Percentiles rank a stretch among this genome's conserved stretches.
Conservation (phyloP, 2,329 filamentous ascomycete genomes). For the Pestalotiopsis sp. region DNA sequence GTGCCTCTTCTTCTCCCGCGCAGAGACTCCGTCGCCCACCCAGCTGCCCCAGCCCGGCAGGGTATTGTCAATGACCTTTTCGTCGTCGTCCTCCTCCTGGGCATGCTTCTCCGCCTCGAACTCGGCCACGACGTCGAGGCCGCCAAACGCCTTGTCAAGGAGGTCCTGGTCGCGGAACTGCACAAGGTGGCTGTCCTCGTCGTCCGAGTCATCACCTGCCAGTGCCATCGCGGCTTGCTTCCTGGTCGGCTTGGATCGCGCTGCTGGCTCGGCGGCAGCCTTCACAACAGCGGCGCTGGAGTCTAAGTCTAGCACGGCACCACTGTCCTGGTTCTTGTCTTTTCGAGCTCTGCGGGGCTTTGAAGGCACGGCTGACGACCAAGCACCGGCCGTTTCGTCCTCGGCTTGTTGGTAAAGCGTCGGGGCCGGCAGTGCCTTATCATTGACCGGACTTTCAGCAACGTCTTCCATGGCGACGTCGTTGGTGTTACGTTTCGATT, state of each 20-base stretch:
- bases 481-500: slow-evolving; percentile 11
- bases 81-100: slow-evolving; percentile 73
- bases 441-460: slow-evolving; percentile 19
- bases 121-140: slow-evolving; percentile 77
- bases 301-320: slow-evolving; percentile 30
- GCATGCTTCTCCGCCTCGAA: slow-evolving; percentile 81
- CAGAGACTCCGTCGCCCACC: slow-evolving; percentile 81
- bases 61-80: slow-evolving; percentile 80
- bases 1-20: slow-evolving; percentile 66
- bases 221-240: slow-evolving; percentile 25
- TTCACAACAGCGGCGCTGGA: slow-evolving; percentile 27
- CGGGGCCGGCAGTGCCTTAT: neutral
- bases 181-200: slow-evolving; percentile 52
- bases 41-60: slow-evolving; percentile 94
- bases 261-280: slow-evolving; percentile 18
- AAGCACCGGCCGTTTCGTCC: slow-evolving; percentile 27
- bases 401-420: neutral
- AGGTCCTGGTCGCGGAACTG: slow-evolving; percentile 66
- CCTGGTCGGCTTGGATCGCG: slow-evolving; percentile 18
- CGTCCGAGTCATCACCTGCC: slow-evolving; percentile 46
- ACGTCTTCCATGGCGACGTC: neutral
- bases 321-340: slow-evolving; percentile 24
- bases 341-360: slow-evolving; percentile 26
- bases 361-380: slow-evolving; percentile 26
- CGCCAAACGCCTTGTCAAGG: slow-evolving; percentile 83